These are phyloP conservation scores for Laburnicola sp. DNA, from an alignment of 2,329 filamentous ascomycete species.

Conservation along the genomic window DNA sequence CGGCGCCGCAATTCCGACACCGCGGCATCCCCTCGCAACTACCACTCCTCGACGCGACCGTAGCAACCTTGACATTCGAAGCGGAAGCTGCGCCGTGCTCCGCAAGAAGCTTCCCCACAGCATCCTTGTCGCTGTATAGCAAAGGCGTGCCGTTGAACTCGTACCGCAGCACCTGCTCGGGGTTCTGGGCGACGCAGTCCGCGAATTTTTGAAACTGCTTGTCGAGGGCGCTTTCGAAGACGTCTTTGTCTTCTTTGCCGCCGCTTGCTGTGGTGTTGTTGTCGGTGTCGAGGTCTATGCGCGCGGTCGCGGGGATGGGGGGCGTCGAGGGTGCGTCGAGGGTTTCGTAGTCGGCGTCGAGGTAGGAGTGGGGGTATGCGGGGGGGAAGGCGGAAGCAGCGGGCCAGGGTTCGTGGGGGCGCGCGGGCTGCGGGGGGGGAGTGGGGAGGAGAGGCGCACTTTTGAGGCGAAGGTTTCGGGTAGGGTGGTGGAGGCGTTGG, in stretches of 20 bases:
- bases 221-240: constrained; percentile 55
- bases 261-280: constrained; percentile 31
- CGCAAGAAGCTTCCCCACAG: constrained; percentile 68
- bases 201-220: constrained; percentile 57
- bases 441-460: constrained; percentile 54
- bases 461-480: constrained; percentile 78
- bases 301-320: constrained; percentile 53
- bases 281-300: constrained; percentile 46
- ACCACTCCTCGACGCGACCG: constrained; percentile 24
- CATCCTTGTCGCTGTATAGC: constrained; percentile 78
- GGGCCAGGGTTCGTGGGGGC: constrained; percentile 75
- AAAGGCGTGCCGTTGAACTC: constrained; percentile 58
- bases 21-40: constrained; percentile 68
- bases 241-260: constrained; percentile 51
- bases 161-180: constrained; percentile 56
- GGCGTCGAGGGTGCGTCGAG: constrained; percentile 63
- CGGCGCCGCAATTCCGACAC: constrained; percentile 74
- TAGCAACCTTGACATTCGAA: constrained; percentile 36
- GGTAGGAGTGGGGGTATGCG: constrained; percentile 75
- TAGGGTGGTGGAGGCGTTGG: constrained; percentile 55
- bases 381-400: constrained; percentile 63
- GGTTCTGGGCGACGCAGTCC: constrained; percentile 55
- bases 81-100: constrained; percentile 32
- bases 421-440: constrained; percentile 33
- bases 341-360: constrained; percentile 90